A percentile compares a stretch with the other conserved stretches of the same genome.
These are phyloP conservation scores for Paecilomyces niveus DNA, from an alignment of 2,329 filamentous ascomycete genomes.

Conservation along the genomic window DNA sequence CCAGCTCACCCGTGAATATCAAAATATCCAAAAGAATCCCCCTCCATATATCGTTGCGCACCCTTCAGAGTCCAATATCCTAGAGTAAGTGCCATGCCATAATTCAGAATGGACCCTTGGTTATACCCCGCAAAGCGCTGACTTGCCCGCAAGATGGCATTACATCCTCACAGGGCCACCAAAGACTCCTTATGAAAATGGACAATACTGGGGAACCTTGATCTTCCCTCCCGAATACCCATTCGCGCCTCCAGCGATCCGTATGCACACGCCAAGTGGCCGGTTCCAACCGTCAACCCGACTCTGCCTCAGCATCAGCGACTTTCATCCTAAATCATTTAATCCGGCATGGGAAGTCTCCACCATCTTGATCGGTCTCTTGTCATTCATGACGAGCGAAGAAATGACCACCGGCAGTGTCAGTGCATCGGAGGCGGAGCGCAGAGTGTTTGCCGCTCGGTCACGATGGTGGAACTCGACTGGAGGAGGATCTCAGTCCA, in stretches of 20 bases:
- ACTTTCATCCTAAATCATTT: slow-evolving; percentile 97
- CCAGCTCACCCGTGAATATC: slow-evolving; percentile 57
- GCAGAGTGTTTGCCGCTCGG: slow-evolving; percentile 66
- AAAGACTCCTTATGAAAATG: slow-evolving; percentile 85
- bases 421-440: slow-evolving; percentile 66
- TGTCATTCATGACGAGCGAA: slow-evolving; percentile 97
- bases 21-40: slow-evolving; percentile 63
- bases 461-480: slow-evolving; percentile 97
- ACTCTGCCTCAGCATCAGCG: slow-evolving; percentile 89
- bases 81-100: slow-evolving; percentile 59
- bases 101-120: background rate
- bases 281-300: slow-evolving; percentile 90
- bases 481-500: slow-evolving; percentile 66
- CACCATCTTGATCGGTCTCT: slow-evolving; percentile 86
- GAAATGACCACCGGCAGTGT: slow-evolving; percentile 97
- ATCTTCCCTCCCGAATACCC: slow-evolving; percentile 95
- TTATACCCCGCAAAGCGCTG: background rate
- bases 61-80: slow-evolving; percentile 82
- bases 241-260: slow-evolving; percentile 92
- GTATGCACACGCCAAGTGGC: slow-evolving; percentile 96
- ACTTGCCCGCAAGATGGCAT: slow-evolving; percentile 62
- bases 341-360: slow-evolving; percentile 98
- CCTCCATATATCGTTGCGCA: slow-evolving; percentile 85
- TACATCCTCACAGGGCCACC: slow-evolving; percentile 94
- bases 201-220: slow-evolving; percentile 97